Conservation (phyloP, 2,329 filamentous ascomycete species). For the Dothideomycetes sp. region DNA sequence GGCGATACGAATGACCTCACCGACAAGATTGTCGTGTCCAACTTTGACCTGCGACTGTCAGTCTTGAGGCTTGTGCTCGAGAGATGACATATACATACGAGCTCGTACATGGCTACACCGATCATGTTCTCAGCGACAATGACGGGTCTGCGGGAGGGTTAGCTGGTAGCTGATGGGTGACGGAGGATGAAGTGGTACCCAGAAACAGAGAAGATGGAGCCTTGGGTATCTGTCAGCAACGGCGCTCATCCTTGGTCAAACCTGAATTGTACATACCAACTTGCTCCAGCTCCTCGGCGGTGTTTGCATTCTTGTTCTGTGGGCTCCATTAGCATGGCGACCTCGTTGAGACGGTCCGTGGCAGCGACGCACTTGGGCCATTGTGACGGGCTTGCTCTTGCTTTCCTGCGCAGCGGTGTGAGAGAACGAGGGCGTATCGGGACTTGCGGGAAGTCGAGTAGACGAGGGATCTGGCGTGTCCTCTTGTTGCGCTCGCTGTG, state of each 20-base stretch:
- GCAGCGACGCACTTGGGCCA: slow-evolving; percentile 1
- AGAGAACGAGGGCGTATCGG: not conserved
- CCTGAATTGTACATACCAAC: not conserved
- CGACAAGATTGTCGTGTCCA: slow-evolving; percentile 81
- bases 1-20: slow-evolving; percentile 97
- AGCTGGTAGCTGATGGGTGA: slow-evolving; percentile 11
- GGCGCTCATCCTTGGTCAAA: slow-evolving; percentile 39
- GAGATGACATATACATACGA: slow-evolving; percentile 46
- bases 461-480: slow-evolving; percentile 18
- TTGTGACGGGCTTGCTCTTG: slow-evolving; percentile 4
- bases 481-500: slow-evolving; percentile 3
- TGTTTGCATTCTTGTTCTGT: not conserved
- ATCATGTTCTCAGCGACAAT: slow-evolving; percentile 97
- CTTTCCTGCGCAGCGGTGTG: slow-evolving; percentile 3
- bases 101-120: slow-evolving; percentile 98
- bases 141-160: slow-evolving; percentile 53
- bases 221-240: slow-evolving; percentile 22
- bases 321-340: not conserved
- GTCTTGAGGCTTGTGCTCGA: slow-evolving; percentile 30
- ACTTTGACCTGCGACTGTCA: slow-evolving; percentile 54
- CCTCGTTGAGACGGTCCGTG: slow-evolving; percentile 4
- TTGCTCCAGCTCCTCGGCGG: slow-evolving; percentile 14
- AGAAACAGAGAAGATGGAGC: slow-evolving; percentile 61
- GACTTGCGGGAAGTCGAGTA: slow-evolving; percentile 15
- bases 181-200: slow-evolving; percentile 28